These are phyloP conservation scores for Cynara cardunculus DNA, from an alignment of 129 eudicot species.

Conservation along the genomic window DNA sequence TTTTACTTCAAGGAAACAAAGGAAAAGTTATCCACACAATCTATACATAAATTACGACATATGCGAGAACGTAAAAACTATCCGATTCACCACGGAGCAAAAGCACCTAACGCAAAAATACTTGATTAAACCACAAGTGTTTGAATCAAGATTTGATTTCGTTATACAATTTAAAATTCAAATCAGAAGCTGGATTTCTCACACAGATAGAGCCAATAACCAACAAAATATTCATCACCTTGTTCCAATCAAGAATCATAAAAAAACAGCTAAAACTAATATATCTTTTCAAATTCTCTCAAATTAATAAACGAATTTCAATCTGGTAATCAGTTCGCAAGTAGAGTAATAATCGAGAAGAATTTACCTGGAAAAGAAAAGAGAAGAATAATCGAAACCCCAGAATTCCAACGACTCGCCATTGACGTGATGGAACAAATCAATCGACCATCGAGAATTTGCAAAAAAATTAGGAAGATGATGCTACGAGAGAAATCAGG, in stretches of 20 bases:
- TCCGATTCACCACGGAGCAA: neutral
- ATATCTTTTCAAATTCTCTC: neutral
- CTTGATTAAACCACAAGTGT: neutral
- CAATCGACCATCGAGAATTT: constrained; percentile 18
- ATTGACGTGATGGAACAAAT: constrained; percentile 20
- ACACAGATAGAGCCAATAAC: neutral
- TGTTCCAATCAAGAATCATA: neutral
- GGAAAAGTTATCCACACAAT: neutral
- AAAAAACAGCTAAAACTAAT: neutral
- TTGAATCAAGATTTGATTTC: neutral
- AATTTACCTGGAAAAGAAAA: constrained; percentile 57
- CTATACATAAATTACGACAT: neutral
- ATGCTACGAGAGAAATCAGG: neutral
- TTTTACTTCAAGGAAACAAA: neutral
- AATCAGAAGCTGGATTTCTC: neutral
- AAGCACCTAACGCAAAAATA: neutral
- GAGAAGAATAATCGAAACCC: constrained; percentile 41
- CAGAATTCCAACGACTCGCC: constrained; percentile 36
- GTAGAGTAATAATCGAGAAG: neutral
- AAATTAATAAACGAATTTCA: neutral
- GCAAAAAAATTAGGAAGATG: neutral
- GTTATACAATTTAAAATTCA: neutral
- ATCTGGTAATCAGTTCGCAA: neutral
- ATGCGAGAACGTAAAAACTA: neutral
- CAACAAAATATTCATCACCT: neutral